Evolutionary conservation across 73 alveolate species (phyloP).

Genomic region (Tetrahymena thermophila): DNA sequence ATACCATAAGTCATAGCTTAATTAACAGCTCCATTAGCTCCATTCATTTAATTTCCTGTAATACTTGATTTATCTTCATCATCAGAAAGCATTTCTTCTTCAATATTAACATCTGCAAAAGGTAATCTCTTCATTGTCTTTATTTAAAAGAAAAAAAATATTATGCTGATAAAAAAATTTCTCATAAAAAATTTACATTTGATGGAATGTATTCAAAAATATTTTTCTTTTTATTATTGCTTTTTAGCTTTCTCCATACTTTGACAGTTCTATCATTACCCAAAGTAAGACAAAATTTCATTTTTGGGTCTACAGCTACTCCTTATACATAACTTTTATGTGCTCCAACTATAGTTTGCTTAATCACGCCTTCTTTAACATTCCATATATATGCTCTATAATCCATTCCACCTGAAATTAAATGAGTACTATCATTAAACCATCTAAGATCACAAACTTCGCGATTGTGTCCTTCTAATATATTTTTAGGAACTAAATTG

Average conservation of each 20-base stretch:
- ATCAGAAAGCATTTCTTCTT: not conserved
- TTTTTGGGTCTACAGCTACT: constrained; percentile 85
- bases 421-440: constrained; percentile 77
- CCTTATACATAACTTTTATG: constrained; percentile 90
- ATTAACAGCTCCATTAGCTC: constrained; percentile 5
- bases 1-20: constrained; percentile 49
- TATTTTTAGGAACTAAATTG: constrained; percentile 69
- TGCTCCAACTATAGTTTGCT: constrained; percentile 73
- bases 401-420: constrained; percentile 87
- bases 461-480: constrained; percentile 84
- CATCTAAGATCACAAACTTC: constrained; percentile 89
- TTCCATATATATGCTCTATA: constrained; percentile 78
- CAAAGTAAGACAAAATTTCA: constrained; percentile 72
- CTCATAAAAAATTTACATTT: constrained; percentile 28
- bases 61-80: not conserved
- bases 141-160: constrained; percentile 8
- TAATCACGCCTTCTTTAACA: constrained; percentile 62
- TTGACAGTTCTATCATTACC: constrained; percentile 85
- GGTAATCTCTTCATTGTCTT: constrained; percentile 16
- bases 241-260: constrained; percentile 59
- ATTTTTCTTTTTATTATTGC: constrained; percentile 42
- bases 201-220: constrained; percentile 2
- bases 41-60: not conserved
- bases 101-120: not conserved
- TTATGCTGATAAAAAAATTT: constrained; percentile 27